phyloP scores from a whole-genome alignment of 306 rosid genomes.

The Neltuma alba region DNA sequence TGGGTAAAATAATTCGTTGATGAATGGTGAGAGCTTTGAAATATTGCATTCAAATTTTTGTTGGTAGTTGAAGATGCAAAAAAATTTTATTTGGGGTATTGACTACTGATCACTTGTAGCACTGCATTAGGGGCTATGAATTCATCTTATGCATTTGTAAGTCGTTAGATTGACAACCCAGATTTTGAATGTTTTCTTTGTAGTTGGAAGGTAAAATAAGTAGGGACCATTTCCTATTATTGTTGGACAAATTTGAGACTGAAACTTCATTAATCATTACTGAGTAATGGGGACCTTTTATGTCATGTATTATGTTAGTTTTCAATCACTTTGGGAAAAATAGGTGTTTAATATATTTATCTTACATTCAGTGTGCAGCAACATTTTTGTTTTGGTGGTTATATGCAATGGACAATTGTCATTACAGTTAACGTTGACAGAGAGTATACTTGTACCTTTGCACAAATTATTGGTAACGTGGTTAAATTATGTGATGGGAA shows the following conservation, averaged over 20 bases:
- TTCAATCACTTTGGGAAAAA: constrained; percentile 12
- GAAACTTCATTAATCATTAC: constrained; percentile 8
- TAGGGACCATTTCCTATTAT: not conserved
- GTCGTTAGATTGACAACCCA: not conserved
- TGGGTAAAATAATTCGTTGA: not conserved
- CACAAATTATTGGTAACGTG: not conserved
- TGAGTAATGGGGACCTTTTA: constrained; percentile 1
- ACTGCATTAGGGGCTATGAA: not conserved
- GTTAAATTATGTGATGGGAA: not conserved
- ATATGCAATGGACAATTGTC: constrained; percentile 4
- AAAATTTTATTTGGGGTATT: not conserved
- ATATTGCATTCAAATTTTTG: not conserved
- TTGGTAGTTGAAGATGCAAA: constrained; percentile 5
- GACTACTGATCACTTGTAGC: not conserved
- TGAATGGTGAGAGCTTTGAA: not conserved
- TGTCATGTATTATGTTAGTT: not conserved
- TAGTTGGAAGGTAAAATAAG: constrained; percentile 22
- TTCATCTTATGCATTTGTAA: not conserved
- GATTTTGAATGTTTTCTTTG: constrained; percentile 24
- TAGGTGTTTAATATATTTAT: constrained; percentile 1
- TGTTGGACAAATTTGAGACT: not conserved
- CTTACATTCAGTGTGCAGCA: not conserved
- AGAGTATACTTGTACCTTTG: not conserved
- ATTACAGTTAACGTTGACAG: not conserved
- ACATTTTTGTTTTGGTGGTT: not conserved